Conservation (phyloP, 1,284 basidiomycete species). For the Takashimella tepidaria region DNA sequence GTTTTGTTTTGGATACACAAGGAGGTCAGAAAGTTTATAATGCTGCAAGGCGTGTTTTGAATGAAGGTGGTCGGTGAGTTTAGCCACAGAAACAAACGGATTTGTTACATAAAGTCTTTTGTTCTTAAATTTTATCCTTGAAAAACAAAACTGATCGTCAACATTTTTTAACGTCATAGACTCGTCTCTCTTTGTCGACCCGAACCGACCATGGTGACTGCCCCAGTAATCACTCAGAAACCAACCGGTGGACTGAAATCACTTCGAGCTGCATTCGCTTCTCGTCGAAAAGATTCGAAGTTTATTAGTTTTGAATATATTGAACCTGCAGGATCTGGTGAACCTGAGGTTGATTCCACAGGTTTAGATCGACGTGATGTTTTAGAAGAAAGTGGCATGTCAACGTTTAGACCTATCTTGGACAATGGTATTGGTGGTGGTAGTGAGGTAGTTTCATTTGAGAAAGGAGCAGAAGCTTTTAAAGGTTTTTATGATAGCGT, state of each 20-base stretch:
- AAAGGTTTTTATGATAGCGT: background rate
- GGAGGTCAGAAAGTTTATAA: conserved; percentile 73
- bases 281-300: conserved; percentile 32
- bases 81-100: too few species aligned
- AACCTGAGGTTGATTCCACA: conserved; percentile 39
- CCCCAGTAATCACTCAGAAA: conserved; percentile 6
- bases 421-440: conserved; percentile 7
- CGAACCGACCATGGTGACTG: background rate
- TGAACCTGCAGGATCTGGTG: conserved; percentile 35
- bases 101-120: too few species aligned
- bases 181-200: conserved; percentile 4
- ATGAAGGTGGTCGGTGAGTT: conserved; percentile 45
- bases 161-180: background rate
- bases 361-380: conserved; percentile 44
- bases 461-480: conserved; percentile 38
- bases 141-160: background rate
- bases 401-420: conserved; percentile 31
- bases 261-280: conserved; percentile 25
- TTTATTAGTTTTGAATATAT: conserved; percentile 32
- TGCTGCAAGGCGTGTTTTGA: conserved; percentile 60
- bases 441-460: conserved; percentile 30
- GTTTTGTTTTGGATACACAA: conserved; percentile 72
- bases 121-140: too few species aligned
- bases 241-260: conserved; percentile 19
- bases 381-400: conserved; percentile 39